Percentiles rank a stretch among this genome's conserved stretches.
These are phyloP conservation scores for Phytophthora macrochlamydospora DNA, from an alignment of 352 stramenopile genomes.

Conservation along the genomic window DNA sequence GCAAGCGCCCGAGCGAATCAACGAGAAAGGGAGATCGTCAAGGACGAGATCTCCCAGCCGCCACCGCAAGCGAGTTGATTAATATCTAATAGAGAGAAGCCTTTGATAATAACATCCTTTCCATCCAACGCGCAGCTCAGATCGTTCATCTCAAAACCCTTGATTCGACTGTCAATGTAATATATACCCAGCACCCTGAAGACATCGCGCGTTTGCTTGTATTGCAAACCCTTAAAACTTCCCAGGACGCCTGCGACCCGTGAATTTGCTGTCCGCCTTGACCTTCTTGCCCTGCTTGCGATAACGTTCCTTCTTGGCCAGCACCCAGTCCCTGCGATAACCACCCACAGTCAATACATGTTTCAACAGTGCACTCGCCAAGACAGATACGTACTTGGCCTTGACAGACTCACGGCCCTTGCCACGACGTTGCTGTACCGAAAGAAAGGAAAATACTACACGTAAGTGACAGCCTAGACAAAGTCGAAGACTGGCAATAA, in stretches of 20 bases:
- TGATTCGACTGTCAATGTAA: slow-evolving; percentile 44
- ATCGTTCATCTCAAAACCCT: slow-evolving; percentile 20
- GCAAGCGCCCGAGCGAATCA: slow-evolving; percentile 83
- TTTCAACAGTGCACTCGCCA: background rate
- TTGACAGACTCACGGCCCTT: slow-evolving; percentile 68
- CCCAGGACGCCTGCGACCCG: slow-evolving; percentile 93
- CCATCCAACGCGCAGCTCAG: background rate
- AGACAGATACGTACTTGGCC: slow-evolving; percentile 45
- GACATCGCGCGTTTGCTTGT: background rate
- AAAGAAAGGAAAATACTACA: slow-evolving; percentile 3
- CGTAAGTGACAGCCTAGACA: background rate
- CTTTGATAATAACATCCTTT: background rate
- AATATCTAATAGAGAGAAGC: slow-evolving; percentile 26
- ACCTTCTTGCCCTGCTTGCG: slow-evolving; percentile 98
- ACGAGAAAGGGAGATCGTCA: slow-evolving; percentile 81
- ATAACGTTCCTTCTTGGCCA: slow-evolving; percentile 98
- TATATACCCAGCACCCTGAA: slow-evolving; percentile 54
- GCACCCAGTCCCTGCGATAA: slow-evolving; percentile 92
- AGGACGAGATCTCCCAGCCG: slow-evolving; percentile 41
- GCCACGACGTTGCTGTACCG: slow-evolving; percentile 49
- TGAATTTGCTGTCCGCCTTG: slow-evolving; percentile 98
- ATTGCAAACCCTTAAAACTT: slow-evolving; percentile 89
- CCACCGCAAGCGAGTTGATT: slow-evolving; percentile 17
- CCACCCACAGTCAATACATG: slow-evolving; percentile 21
- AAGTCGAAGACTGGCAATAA: background rate